These are phyloP conservation scores for Rhododendron molle DNA, from an alignment of 148 eudicot genomes.

Conservation along the genomic window DNA sequence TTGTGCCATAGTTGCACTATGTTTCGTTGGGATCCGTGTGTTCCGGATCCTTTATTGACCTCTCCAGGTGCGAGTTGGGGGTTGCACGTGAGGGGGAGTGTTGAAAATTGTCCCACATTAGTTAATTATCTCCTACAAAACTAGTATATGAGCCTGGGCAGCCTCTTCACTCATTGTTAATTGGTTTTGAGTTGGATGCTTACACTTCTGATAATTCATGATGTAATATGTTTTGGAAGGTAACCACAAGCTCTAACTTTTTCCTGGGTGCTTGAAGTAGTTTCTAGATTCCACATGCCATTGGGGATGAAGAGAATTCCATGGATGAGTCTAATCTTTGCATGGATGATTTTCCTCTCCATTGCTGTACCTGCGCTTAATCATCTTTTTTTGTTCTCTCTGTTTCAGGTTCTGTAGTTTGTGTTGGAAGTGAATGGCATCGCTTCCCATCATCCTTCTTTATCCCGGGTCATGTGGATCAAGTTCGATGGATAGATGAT, in stretches of 20 bases:
- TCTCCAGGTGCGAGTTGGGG: too few species aligned
- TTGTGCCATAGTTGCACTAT: too few species aligned
- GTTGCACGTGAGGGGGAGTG: too few species aligned
- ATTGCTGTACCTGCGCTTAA: not conserved
- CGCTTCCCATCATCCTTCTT: slow-evolving; percentile 96
- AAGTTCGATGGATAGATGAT: slow-evolving; percentile 95
- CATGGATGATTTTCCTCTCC: not conserved
- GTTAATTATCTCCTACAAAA: too few species aligned
- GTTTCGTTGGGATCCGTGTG: too few species aligned
- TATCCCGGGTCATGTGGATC: slow-evolving; percentile 68
- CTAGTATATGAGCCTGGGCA: too few species aligned
- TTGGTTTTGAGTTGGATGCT: too few species aligned
- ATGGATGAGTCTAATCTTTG: not conserved
- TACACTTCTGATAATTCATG: not conserved
- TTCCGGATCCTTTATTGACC: too few species aligned
- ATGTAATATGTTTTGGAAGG: not conserved
- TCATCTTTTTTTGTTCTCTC: not conserved
- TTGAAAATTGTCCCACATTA: too few species aligned
- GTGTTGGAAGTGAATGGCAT: slow-evolving; percentile 99
- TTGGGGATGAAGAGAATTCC: not conserved
- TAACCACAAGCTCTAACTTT: not conserved
- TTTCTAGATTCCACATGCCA: not conserved
- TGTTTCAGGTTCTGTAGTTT: slow-evolving; percentile 69
- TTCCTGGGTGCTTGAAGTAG: not conserved
- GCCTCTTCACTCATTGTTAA: too few species aligned